phyloP scores from a whole-genome alignment of 2,329 filamentous ascomycete species.

The Pezicula radicicola region DNA sequence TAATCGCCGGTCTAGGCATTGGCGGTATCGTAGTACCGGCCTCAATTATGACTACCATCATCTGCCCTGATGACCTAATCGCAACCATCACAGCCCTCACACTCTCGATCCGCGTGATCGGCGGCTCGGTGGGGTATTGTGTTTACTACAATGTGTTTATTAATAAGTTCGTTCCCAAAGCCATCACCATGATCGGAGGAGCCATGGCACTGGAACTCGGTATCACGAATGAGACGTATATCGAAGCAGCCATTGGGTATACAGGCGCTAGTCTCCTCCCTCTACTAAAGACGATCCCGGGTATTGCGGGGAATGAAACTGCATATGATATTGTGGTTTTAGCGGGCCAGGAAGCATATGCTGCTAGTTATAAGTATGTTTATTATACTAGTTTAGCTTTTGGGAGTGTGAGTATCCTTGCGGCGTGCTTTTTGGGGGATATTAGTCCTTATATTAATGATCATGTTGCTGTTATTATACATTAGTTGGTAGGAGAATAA shows the following conservation, averaged over 20 bases:
- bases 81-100: conserved; percentile 64
- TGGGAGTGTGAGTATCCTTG: conserved; percentile 48
- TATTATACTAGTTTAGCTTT: conserved; percentile 60
- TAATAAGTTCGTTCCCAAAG: conserved; percentile 31
- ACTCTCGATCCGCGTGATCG: conserved; percentile 62
- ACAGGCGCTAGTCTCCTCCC: conserved; percentile 30
- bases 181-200: conserved; percentile 13
- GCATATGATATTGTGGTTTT: conserved; percentile 47
- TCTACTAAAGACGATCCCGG: conserved; percentile 28
- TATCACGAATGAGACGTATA: conserved; percentile 39
- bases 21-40: conserved; percentile 65
- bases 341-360: conserved; percentile 40
- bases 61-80: conserved; percentile 65
- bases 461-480: conserved; percentile 40
- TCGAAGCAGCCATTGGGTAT: conserved; percentile 41
- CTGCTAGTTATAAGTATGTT: conserved; percentile 53
- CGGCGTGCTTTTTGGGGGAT: conserved; percentile 53
- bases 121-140: conserved; percentile 60
- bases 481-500: background rate
- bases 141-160: conserved; percentile 49
- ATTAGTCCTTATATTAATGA: conserved; percentile 52
- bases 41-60: conserved; percentile 63
- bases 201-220: conserved; percentile 31
- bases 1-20: conserved; percentile 60
- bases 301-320: conserved; percentile 43